Evolutionary conservation across 2,329 filamentous ascomycete genomes (phyloP), one percentile per base, ranked within the genome.

Genomic region (Paraconiothyrium sp.): DNA sequence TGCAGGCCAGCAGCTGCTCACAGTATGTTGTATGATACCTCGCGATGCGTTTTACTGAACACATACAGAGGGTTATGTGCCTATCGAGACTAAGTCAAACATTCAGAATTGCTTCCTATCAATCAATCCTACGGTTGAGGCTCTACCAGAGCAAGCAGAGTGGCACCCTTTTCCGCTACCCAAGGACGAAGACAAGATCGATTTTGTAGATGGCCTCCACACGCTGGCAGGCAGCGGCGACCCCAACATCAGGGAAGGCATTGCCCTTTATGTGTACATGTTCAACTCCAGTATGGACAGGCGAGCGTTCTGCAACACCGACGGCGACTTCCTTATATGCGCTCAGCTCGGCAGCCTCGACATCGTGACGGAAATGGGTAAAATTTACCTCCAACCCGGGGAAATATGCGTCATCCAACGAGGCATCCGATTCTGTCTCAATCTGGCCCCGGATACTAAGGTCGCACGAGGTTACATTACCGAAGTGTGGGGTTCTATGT

Each of bases 221-320:
- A 84, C 84, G 1, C 72, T 86, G 9, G 82, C 77, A 24, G 84
- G 84, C 5, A 81, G 81, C 30, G 84, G 84, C 9, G 83, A 85
- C 46, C 80, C 84, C 5, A 85, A 81, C n/a, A 75, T 83, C 32
- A 76, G 78, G 58, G 82, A 85, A 58, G 84, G 84, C 7, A 71
- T 85, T 24, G 83, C 83, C 4, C 73, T 83, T 1, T 83, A 85
- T 66, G 77, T 84, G 37, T 86, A 84, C 67, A 76, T 78, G 62
- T 78, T 82, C 66, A 84, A 84, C 64, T 69, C 72, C 0, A 79
- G 73, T 52, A 85, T 86, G 84, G 71, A 74, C 4, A 73, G 76
- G 5, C 74, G 80, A 39, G 81, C 83, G 0, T 84, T 84, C 63
- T 80, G 78, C 67, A 85, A 83, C 67, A 74, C 76, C 3, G 77